Evolutionary conservation across 2,329 filamentous ascomycete species (phyloP).

Genomic region (Curvularia spicifera): DNA sequence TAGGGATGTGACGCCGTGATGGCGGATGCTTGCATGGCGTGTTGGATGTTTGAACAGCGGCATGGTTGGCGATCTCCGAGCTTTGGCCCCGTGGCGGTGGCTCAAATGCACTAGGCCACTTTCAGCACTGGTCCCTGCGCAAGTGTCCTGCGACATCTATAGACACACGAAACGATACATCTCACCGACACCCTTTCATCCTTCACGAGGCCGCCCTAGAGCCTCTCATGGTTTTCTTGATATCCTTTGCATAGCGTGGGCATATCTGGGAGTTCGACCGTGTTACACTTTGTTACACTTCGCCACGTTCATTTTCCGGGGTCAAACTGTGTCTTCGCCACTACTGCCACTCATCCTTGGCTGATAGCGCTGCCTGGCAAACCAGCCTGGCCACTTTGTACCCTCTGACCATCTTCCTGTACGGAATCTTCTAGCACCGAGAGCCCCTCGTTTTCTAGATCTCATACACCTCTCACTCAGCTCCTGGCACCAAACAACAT

Average conservation of each 20-base stretch:
- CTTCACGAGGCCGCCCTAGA: constrained; percentile 7
- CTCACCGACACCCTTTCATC: constrained; percentile 14
- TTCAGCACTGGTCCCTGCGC: constrained; percentile 17
- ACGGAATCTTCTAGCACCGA: neutral
- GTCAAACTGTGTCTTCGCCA: constrained; percentile 36
- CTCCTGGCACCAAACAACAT: neutral
- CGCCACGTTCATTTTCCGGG: constrained; percentile 28
- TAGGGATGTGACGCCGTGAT: constrained; percentile 13
- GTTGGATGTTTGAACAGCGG: constrained; percentile 32
- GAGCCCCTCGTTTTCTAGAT: neutral
- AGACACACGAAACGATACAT: constrained; percentile 14
- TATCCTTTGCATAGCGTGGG: constrained; percentile 40
- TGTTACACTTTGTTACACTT: constrained; percentile 12
- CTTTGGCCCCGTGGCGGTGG: constrained; percentile 34
- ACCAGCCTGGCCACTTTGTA: constrained; percentile 3
- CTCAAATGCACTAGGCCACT: constrained; percentile 18
- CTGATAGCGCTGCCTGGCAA: constrained; percentile 7
- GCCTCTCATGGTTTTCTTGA: constrained; percentile 14
- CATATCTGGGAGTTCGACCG: constrained; percentile 30
- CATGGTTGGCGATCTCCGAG: constrained; percentile 25
- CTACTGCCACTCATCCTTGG: constrained; percentile 37
- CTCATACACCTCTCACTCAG: neutral
- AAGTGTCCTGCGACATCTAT: constrained; percentile 14
- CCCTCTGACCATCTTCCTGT: neutral
- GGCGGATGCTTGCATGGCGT: constrained; percentile 30